phyloP scores from a whole-genome alignment of 2,329 filamentous ascomycete species.

The Taxawa tesnikishii region DNA sequence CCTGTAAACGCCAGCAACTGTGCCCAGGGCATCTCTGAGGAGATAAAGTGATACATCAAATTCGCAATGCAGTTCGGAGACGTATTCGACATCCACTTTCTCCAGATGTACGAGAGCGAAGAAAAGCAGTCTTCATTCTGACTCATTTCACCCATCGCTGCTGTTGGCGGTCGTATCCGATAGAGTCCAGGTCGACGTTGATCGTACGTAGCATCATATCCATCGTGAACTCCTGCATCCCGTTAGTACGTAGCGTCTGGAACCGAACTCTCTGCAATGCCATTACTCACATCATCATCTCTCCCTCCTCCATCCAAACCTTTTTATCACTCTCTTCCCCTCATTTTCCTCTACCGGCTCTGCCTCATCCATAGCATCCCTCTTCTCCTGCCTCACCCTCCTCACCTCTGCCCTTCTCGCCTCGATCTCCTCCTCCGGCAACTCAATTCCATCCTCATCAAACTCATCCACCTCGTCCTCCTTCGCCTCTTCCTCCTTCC shows the following conservation, averaged over 20 bases:
- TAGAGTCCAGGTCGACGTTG: conserved; percentile 49
- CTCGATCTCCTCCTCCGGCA: conserved; percentile 26
- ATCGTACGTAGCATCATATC: conserved; percentile 55
- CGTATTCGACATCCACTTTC: too few species aligned
- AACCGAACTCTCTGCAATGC: too few species aligned
- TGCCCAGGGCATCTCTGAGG: too few species aligned
- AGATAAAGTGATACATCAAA: too few species aligned
- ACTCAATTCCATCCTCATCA: conserved; percentile 19
- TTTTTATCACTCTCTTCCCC: conserved; percentile 18
- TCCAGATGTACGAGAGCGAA: too few species aligned
- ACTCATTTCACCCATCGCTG: conserved; percentile 40
- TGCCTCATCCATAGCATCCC: conserved; percentile 25
- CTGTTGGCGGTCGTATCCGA: conserved; percentile 47
- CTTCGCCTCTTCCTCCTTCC: conserved; percentile 18
- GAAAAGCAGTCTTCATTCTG: too few species aligned
- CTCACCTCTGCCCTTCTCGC: conserved; percentile 36
- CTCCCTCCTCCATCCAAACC: conserved; percentile 17
- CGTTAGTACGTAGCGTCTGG: too few species aligned
- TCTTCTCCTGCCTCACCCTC: conserved; percentile 36
- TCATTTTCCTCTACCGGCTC: conserved; percentile 24
- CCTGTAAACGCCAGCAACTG: too few species aligned
- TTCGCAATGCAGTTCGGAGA: too few species aligned
- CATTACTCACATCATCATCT: conserved; percentile 26
- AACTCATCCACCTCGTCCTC: conserved; percentile 23
- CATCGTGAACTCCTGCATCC: conserved; percentile 53